phyloP scores from a whole-genome alignment of 1,284 basidiomycete genomes.

The Puccinia triticina region DNA sequence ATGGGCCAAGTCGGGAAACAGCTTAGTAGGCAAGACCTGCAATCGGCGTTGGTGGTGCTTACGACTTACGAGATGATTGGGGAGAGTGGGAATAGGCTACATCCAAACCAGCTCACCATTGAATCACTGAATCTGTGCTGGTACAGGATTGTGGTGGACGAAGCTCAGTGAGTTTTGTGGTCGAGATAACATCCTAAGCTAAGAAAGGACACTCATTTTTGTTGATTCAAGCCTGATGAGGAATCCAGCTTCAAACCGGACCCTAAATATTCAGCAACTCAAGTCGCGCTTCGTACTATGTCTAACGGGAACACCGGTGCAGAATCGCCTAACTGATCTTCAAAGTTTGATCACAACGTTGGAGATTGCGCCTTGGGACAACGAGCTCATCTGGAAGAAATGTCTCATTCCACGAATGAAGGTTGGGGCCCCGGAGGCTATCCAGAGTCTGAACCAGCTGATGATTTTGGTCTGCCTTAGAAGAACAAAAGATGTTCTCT shows the following conservation, averaged over 20 bases:
- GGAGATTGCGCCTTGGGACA: neutral
- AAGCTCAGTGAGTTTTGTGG: conserved; percentile 53
- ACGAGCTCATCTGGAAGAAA: neutral
- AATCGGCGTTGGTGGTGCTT: neutral
- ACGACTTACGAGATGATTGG: conserved; percentile 12
- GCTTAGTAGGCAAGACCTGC: neutral
- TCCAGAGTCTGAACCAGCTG: neutral
- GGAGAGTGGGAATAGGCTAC: neutral
- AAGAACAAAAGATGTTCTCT: neutral
- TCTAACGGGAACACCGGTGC: conserved; percentile 59
- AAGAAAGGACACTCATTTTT: neutral
- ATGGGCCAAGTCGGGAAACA: neutral
- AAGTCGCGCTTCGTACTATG: conserved; percentile 57
- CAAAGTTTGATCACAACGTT: conserved; percentile 55
- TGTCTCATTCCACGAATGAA: neutral
- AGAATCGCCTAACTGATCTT: conserved; percentile 59
- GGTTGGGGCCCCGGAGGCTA: neutral
- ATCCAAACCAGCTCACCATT: neutral
- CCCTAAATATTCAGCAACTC: conserved; percentile 58
- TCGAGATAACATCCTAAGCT: no score
- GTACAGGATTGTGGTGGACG: conserved; percentile 60
- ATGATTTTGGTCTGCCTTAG: neutral
- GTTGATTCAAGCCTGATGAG: conserved; percentile 55
- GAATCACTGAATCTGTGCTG: conserved; percentile 55
- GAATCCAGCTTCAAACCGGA: conserved; percentile 58